phyloP scores from a whole-genome alignment of 371 early-diverging fungal species.

The Mucor indicus region DNA sequence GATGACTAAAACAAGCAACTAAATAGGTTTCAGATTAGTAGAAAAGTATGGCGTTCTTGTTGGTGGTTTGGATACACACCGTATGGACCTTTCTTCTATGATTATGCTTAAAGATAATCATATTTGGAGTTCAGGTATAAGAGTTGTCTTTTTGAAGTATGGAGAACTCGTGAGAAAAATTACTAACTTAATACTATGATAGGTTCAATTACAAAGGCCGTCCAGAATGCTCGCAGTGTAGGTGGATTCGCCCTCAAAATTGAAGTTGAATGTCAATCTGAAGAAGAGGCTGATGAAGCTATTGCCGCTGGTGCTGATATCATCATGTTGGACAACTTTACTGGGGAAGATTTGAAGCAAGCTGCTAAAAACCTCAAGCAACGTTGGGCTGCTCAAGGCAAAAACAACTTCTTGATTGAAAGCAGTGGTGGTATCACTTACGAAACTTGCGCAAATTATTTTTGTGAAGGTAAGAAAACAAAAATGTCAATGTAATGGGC shows the following conservation, averaged over 20 bases:
- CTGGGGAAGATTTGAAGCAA: slow-evolving; percentile 56
- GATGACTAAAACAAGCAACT: neutral
- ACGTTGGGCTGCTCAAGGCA: slow-evolving; percentile 63
- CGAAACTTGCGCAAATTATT: slow-evolving; percentile 78
- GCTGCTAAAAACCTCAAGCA: slow-evolving; percentile 76
- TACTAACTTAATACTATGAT: too few relatives aligned
- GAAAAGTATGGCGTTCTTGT: slow-evolving; percentile 98
- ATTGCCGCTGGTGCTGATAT: slow-evolving; percentile 95
- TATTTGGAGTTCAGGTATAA: slow-evolving; percentile 84
- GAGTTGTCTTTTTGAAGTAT: too few relatives aligned
- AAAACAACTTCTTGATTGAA: slow-evolving; percentile 80
- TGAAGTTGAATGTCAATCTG: slow-evolving; percentile 93
- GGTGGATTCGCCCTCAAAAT: slow-evolving; percentile 95
- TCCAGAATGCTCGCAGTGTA: slow-evolving; percentile 72
- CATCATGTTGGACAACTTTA: slow-evolving; percentile 90
- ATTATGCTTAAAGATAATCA: slow-evolving; percentile 99
- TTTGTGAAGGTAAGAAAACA: slow-evolving; percentile 64
- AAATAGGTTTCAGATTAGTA: slow-evolving; percentile 86
- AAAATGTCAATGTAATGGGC: neutral
- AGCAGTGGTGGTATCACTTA: slow-evolving; percentile 95
- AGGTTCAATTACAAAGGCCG: slow-evolving; percentile 85
- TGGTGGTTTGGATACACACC: slow-evolving; percentile 95
- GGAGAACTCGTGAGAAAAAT: neutral
- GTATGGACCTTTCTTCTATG: slow-evolving; percentile 95
- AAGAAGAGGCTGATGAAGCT: slow-evolving; percentile 95